Evolutionary conservation across 2,329 filamentous ascomycete genomes (phyloP).

Genomic region (Aspergillus aculeatus): DNA sequence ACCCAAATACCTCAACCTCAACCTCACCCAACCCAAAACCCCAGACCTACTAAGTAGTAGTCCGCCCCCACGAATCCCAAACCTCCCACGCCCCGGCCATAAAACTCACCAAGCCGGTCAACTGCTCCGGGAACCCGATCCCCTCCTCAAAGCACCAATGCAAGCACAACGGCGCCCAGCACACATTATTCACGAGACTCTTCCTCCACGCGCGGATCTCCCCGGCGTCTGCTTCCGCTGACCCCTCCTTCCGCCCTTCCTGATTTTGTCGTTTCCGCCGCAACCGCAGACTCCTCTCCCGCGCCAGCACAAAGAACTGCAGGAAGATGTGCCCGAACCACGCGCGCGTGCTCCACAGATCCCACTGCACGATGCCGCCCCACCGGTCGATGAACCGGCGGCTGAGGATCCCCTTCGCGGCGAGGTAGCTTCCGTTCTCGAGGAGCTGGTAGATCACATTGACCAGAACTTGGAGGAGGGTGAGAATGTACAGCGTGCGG

Average conservation of each 20-base stretch:
- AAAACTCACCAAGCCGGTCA: slow-evolving; percentile 59
- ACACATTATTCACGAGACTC: slow-evolving; percentile 63
- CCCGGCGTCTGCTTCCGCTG: slow-evolving; percentile 18
- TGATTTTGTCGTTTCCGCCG: slow-evolving; percentile 23
- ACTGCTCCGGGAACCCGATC: slow-evolving; percentile 55
- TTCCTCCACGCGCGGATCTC: slow-evolving; percentile 61
- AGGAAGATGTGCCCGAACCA: slow-evolving; percentile 77
- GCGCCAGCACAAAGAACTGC: slow-evolving; percentile 67
- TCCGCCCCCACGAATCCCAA: slow-evolving; percentile 47
- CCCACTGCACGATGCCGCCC: slow-evolving; percentile 60
- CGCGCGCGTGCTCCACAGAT: slow-evolving; percentile 71
- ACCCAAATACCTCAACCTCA: slow-evolving; percentile 6
- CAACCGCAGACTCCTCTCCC: slow-evolving; percentile 41
- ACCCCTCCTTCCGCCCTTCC: slow-evolving; percentile 25
- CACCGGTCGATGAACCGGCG: slow-evolving; percentile 39
- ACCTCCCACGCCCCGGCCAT: slow-evolving; percentile 49
- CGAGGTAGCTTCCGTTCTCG: slow-evolving; percentile 81
- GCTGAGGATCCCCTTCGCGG: slow-evolving; percentile 67
- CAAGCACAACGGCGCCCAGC: slow-evolving; percentile 78
- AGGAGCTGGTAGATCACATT: slow-evolving; percentile 72
- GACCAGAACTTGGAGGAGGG: slow-evolving; percentile 65
- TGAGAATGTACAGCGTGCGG: slow-evolving; percentile 52
- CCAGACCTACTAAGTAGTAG: slow-evolving; percentile 21
- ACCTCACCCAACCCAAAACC: not conserved
- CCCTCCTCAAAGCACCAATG: slow-evolving; percentile 78